These are phyloP conservation scores for Drechslerella dactyloides DNA, from an alignment of 2,329 filamentous ascomycete species.

Conservation along the genomic window DNA sequence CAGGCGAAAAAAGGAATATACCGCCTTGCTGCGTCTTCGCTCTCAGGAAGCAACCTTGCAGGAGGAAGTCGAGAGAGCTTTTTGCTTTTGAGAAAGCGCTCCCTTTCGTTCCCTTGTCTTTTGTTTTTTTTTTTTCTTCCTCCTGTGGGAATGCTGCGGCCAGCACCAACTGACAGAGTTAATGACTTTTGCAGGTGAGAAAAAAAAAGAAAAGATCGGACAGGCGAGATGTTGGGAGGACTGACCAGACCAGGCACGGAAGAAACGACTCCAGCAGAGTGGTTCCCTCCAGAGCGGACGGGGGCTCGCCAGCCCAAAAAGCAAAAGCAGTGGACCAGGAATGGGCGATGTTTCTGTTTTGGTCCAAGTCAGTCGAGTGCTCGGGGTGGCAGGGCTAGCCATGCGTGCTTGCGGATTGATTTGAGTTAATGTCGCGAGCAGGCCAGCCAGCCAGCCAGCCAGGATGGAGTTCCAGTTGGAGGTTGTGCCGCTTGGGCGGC, in stretches of 20 bases:
- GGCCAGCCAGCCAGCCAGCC: slow-evolving; percentile 2
- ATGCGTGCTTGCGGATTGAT: slow-evolving; percentile 48
- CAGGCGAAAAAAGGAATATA: slow-evolving; percentile 28
- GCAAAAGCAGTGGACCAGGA: slow-evolving; percentile 28
- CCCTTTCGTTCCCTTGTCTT: slow-evolving; percentile 10
- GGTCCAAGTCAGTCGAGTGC: slow-evolving; percentile 30
- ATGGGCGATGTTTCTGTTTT: slow-evolving; percentile 43
- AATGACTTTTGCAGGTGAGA: not conserved
- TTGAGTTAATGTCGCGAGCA: slow-evolving; percentile 36
- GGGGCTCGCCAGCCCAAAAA: slow-evolving; percentile 42
- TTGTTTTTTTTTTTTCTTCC: slow-evolving; percentile 12
- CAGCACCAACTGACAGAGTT: too few species aligned
- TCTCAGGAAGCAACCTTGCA: slow-evolving; percentile 43
- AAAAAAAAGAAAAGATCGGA: slow-evolving; percentile 15
- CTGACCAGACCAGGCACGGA: slow-evolving; percentile 25
- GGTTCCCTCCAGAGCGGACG: slow-evolving; percentile 27
- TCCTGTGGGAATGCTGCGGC: slow-evolving; percentile 18
- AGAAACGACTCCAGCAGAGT: slow-evolving; percentile 15
- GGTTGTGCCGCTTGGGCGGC: slow-evolving; percentile 22
- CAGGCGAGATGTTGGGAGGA: slow-evolving; percentile 11
- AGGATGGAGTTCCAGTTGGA: slow-evolving; percentile 35
- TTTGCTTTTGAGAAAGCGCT: slow-evolving; percentile 22
- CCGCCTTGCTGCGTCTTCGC: slow-evolving; percentile 32
- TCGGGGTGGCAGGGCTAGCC: slow-evolving; percentile 44
- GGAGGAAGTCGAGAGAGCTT: not conserved